Evolutionary conservation across 495 filamentous ascomycete genomes (phyloP).

Genomic region (Parachaetomium inaequale): DNA sequence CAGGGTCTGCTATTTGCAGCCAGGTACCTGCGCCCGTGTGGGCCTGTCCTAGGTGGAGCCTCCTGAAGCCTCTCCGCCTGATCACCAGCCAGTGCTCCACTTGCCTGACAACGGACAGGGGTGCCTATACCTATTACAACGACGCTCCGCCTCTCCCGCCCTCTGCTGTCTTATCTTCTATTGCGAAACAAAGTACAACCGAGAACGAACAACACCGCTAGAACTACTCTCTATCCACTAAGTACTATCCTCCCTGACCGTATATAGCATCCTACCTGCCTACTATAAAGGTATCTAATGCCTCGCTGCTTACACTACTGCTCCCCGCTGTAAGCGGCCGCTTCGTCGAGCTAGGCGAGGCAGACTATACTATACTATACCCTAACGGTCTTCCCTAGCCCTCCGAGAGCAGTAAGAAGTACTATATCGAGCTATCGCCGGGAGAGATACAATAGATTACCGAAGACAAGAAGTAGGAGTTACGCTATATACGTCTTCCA

Average conservation of each 20-base stretch:
- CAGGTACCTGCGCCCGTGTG: too few species aligned
- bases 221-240: background rate
- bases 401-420: constrained; percentile 51
- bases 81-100: too few species aligned
- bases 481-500: constrained; percentile 64
- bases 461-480: constrained; percentile 90
- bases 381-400: constrained; percentile 31
- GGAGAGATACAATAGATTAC: constrained; percentile 80
- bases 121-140: too few species aligned
- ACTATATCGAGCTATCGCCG: constrained; percentile 80
- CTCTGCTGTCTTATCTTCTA: background rate
- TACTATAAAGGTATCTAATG: constrained; percentile 43
- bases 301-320: constrained; percentile 45
- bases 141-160: too few species aligned
- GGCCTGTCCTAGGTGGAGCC: too few species aligned
- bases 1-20: too few species aligned
- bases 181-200: background rate
- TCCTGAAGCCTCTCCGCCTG: too few species aligned
- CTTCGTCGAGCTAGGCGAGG: constrained; percentile 49
- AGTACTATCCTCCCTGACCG: background rate
- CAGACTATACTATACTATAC: constrained; percentile 36
- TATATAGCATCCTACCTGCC: background rate
- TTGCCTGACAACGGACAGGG: too few species aligned
- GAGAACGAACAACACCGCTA: background rate
- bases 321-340: constrained; percentile 49